These are phyloP conservation scores for Pyrenula aspistea DNA, from an alignment of 495 filamentous ascomycete genomes.

Conservation along the genomic window DNA sequence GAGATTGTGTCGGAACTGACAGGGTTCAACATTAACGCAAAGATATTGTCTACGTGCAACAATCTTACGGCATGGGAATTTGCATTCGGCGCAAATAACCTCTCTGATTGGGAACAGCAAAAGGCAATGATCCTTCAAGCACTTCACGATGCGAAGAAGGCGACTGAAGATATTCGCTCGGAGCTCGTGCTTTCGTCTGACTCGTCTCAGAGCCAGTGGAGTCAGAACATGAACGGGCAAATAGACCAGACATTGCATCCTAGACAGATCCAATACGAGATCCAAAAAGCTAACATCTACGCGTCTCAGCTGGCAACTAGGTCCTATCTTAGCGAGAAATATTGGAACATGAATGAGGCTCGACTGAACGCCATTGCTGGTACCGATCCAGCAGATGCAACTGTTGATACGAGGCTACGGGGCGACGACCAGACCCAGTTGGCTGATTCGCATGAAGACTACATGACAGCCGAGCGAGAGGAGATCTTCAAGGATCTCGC, in stretches of 20 bases:
- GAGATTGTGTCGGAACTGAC: constrained; percentile 49
- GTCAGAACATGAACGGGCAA: neutral
- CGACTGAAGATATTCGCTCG: constrained; percentile 44
- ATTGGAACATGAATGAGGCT: constrained; percentile 27
- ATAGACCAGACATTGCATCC: constrained; percentile 24
- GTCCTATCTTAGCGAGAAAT: constrained; percentile 73
- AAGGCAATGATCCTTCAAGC: constrained; percentile 49
- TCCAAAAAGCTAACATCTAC: constrained; percentile 77
- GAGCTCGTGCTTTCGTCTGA: constrained; percentile 38
- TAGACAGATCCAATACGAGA: constrained; percentile 58
- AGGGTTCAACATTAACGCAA: constrained; percentile 68
- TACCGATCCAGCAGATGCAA: constrained; percentile 1
- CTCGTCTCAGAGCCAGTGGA: neutral
- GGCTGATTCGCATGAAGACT: constrained; percentile 26
- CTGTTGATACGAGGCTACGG: constrained; percentile 8
- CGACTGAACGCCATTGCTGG: neutral
- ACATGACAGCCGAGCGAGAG: constrained; percentile 59
- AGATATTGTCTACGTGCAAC: constrained; percentile 60
- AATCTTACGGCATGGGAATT: constrained; percentile 56
- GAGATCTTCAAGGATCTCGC: constrained; percentile 65
- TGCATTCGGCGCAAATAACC: constrained; percentile 55
- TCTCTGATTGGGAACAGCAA: constrained; percentile 65
- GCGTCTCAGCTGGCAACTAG: constrained; percentile 61
- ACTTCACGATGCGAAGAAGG: constrained; percentile 45
- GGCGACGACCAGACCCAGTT: neutral